Conservation (phyloP, 352 stramenopile genomes). For the Pythium rhizo-oryzae region DNA sequence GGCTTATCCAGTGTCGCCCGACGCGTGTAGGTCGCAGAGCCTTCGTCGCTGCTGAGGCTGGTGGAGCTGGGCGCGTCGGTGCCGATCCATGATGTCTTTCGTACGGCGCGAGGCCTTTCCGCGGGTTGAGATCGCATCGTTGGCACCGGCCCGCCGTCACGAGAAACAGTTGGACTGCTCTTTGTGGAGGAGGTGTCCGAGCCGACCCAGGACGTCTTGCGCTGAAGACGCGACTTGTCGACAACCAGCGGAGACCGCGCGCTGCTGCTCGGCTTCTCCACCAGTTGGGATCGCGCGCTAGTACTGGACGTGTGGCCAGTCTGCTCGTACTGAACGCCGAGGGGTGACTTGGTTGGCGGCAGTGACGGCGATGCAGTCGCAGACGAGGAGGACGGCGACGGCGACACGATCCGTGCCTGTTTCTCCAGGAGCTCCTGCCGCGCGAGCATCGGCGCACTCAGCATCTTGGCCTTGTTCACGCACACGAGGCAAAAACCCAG, state of each 20-base stretch:
- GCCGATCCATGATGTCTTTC: constrained; percentile 6
- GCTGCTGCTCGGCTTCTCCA: background rate
- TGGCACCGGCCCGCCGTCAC: too few species aligned
- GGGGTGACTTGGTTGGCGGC: background rate
- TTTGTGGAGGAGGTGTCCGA: background rate
- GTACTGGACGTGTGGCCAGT: background rate
- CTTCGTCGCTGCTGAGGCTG: constrained; percentile 17
- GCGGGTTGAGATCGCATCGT: too few species aligned
- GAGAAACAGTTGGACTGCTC: too few species aligned
- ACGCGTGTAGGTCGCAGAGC: background rate
- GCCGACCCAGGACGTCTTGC: constrained; percentile 9
- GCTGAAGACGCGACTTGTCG: background rate
- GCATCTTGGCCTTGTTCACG: constrained; percentile 22
- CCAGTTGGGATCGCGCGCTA: background rate
- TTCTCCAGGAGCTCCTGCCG: constrained; percentile 20
- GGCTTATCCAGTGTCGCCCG: background rate
- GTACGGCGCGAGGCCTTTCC: background rate
- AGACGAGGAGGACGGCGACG: background rate
- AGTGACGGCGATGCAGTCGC: background rate
- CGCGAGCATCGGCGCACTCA: constrained; percentile 19
- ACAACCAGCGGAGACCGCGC: background rate
- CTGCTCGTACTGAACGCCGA: background rate
- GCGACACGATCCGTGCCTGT: background rate
- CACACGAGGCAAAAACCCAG: constrained; percentile 25
- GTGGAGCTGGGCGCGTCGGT: background rate